phyloP scores from a whole-genome alignment of 441 rosid genomes.

The Eruca vesicaria region DNA sequence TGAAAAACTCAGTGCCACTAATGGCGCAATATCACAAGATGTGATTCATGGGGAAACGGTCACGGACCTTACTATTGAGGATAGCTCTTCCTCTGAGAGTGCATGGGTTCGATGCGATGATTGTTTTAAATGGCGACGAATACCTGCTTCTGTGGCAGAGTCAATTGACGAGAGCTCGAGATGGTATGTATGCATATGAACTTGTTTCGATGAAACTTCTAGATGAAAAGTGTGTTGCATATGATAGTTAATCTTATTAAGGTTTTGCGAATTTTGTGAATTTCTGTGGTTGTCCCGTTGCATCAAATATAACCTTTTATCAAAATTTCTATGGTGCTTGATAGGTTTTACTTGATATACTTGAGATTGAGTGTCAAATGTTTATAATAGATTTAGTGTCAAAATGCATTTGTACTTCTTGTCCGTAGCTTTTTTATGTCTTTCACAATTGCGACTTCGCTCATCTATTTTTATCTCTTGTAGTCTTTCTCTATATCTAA shows the following conservation, averaged over 20 bases:
- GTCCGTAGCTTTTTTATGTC: neutral
- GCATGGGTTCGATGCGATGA: slow-evolving; percentile 98
- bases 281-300: neutral
- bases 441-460: slow-evolving; percentile 4
- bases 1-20: slow-evolving; percentile 34
- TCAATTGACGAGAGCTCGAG: slow-evolving; percentile 70
- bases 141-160: slow-evolving; percentile 67
- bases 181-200: slow-evolving; percentile 55
- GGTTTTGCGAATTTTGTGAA: neutral
- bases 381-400: neutral
- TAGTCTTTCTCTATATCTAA: slow-evolving; percentile 12
- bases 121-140: slow-evolving; percentile 93
- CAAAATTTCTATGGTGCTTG: neutral
- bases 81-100: slow-evolving; percentile 43
- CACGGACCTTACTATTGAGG: slow-evolving; percentile 41
- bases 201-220: neutral
- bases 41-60: slow-evolving; percentile 41
- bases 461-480: slow-evolving; percentile 5
- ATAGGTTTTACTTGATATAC: neutral
- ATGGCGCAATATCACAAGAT: slow-evolving; percentile 34
- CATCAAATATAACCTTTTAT: neutral
- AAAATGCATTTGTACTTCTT: too few relatives aligned
- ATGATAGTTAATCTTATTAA: slow-evolving; percentile 1
- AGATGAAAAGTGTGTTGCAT: slow-evolving; percentile 6
- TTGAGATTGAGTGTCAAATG: neutral